These are phyloP conservation scores for Scutellaria baicalensis DNA, from an alignment of 257 asterid genomes.

Conservation along the genomic window DNA sequence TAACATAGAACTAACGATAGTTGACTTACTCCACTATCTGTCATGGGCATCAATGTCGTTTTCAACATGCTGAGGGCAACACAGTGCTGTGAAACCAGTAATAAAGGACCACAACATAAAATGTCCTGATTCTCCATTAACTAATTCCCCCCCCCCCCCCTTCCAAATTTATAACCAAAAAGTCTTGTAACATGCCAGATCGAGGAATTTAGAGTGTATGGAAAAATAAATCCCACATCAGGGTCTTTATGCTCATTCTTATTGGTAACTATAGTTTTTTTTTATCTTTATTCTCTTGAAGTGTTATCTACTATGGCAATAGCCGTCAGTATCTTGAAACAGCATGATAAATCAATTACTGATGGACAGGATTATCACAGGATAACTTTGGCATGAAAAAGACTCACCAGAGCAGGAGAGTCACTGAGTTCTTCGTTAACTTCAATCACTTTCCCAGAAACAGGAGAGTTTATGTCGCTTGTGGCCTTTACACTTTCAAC, in stretches of 20 bases:
- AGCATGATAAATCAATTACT: neutral
- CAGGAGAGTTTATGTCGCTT: conserved; percentile 86
- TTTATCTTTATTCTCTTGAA: neutral
- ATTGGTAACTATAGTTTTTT: neutral
- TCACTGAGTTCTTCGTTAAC: conserved; percentile 59
- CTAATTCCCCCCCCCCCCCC: too few species aligned
- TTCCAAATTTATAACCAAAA: neutral
- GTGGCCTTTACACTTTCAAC: conserved; percentile 98
- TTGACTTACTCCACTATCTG: too few species aligned
- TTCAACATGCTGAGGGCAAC: too few species aligned
- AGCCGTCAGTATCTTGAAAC: neutral
- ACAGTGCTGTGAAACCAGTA: too few species aligned
- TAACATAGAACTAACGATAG: too few species aligned
- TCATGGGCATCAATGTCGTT: too few species aligned
- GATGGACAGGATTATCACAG: neutral
- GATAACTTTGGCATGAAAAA: neutral
- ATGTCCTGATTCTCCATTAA: neutral
- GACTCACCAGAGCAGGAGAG: conserved; percentile 87
- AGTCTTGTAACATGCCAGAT: neutral
- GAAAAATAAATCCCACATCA: too few species aligned
- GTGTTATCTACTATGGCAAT: neutral
- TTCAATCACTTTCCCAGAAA: conserved; percentile 79
- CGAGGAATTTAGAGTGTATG: too few species aligned
- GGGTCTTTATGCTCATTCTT: neutral
- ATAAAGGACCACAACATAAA: neutral